Evolutionary conservation across 805 yeast species (phyloP).

Genomic region (Saturnispora besseyi): DNA sequence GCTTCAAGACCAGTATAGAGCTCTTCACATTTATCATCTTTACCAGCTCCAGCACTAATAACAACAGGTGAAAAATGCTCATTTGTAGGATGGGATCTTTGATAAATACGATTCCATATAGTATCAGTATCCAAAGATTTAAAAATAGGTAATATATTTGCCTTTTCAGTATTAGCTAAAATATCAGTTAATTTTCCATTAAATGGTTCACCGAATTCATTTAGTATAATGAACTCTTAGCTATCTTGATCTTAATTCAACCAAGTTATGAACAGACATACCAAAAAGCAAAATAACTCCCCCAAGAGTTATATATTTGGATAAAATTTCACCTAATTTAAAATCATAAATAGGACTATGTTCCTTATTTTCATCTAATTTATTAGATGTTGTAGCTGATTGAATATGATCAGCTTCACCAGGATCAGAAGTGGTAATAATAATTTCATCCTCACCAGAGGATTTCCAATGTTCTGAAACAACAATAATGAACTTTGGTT

Average conservation of each 20-base stretch:
- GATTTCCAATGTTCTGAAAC: slow-evolving; percentile 79
- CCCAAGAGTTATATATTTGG: slow-evolving; percentile 41
- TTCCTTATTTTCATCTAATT: slow-evolving; percentile 25
- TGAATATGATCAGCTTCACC: slow-evolving; percentile 13
- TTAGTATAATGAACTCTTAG: slow-evolving; percentile 13
- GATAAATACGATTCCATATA: slow-evolving; percentile 26
- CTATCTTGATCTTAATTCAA: slow-evolving; percentile 36
- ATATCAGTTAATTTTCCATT: slow-evolving; percentile 36
- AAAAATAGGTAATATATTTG: slow-evolving; percentile 29
- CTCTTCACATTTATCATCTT: slow-evolving; percentile 34
- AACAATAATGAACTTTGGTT: slow-evolving; percentile 58
- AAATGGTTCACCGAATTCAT: slow-evolving; percentile 47
- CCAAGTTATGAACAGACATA: slow-evolving; percentile 68
- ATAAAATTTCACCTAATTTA: slow-evolving; percentile 47
- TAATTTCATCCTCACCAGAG: slow-evolving; percentile 30
- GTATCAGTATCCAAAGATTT: slow-evolving; percentile 24
- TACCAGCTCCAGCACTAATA: slow-evolving; percentile 49
- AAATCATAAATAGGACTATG: slow-evolving; percentile 62
- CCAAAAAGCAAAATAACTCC: slow-evolving; percentile 61
- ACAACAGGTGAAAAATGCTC: slow-evolving; percentile 66
- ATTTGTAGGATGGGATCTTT: slow-evolving; percentile 60
- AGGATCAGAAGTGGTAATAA: slow-evolving; percentile 37
- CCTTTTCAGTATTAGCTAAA: slow-evolving; percentile 23
- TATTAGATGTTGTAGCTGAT: slow-evolving; percentile 10
- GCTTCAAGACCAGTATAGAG: slow-evolving; percentile 35